phyloP scores from a whole-genome alignment of 306 rosid genomes.

The Casuarina cunninghamiana region DNA sequence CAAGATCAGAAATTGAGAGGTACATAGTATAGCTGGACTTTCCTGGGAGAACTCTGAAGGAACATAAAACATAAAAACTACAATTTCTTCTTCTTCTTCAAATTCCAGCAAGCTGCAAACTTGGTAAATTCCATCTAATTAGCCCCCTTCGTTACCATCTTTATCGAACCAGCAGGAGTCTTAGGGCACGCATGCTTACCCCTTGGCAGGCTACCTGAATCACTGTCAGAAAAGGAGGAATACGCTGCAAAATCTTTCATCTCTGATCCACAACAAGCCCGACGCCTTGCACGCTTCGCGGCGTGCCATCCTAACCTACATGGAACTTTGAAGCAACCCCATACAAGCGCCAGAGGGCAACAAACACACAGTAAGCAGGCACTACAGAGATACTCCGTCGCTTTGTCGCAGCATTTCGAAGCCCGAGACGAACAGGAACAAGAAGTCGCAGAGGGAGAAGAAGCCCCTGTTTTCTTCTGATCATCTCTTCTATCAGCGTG shows the following conservation, averaged over 20 bases:
- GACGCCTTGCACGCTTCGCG: conserved; percentile 25
- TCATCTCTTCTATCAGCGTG: background rate
- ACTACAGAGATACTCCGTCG: conserved; percentile 42
- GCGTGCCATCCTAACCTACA: conserved; percentile 45
- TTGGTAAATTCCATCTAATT: background rate
- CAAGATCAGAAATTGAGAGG: background rate
- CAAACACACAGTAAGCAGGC: conserved; percentile 52
- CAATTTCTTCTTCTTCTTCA: background rate
- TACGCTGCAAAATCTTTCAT: conserved; percentile 36
- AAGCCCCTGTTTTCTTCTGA: background rate
- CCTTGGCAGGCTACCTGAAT: conserved; percentile 32
- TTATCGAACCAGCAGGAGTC: conserved; percentile 12
- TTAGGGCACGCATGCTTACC: conserved; percentile 14
- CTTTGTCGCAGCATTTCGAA: conserved; percentile 30
- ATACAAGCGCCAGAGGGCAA: conserved; percentile 48
- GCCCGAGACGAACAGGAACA: conserved; percentile 7
- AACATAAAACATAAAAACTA: background rate
- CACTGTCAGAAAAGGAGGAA: conserved; percentile 74
- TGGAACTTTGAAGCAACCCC: conserved; percentile 59
- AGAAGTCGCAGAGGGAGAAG: background rate
- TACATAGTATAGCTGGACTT: background rate
- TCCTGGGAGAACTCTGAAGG: background rate
- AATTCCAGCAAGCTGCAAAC: background rate
- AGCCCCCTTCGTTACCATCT: background rate
- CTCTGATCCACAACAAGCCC: conserved; percentile 42